Conservation (phyloP, 331 rosid species). For the Spiraea crenata region DNA sequence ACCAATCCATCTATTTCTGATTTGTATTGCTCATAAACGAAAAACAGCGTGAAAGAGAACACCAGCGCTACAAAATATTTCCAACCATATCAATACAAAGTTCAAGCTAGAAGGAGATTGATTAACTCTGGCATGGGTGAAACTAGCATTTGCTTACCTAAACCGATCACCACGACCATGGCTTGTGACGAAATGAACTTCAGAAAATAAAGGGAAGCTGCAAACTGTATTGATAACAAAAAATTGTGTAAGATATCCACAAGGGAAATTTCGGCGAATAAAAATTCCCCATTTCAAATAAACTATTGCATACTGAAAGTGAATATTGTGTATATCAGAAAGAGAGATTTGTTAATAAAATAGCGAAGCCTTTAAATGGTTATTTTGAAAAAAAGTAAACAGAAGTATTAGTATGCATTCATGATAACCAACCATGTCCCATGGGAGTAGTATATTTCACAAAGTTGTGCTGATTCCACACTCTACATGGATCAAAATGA, state of each 20-base stretch:
- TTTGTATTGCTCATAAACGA: conserved; percentile 77
- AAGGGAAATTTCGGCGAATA: neutral
- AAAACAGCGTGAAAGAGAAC: conserved; percentile 66
- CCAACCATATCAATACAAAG: neutral
- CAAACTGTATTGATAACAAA: conserved; percentile 43
- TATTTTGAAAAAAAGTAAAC: neutral
- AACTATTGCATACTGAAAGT: neutral
- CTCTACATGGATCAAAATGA: neutral
- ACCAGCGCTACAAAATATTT: conserved; percentile 50
- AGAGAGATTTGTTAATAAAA: neutral
- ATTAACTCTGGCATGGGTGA: conserved; percentile 11
- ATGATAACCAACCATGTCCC: neutral
- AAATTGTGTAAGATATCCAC: neutral
- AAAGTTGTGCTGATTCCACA: neutral
- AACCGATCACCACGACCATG: conserved; percentile 41
- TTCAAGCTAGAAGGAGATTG: neutral
- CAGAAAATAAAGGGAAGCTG: conserved; percentile 47
- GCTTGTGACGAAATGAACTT: conserved; percentile 43
- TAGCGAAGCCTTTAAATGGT: neutral
- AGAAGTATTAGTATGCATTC: neutral
- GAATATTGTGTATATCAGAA: neutral
- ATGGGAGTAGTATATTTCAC: too few species aligned
- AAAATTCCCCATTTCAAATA: neutral
- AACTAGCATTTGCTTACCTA: conserved; percentile 49
- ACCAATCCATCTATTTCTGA: conserved; percentile 53